Evolutionary conservation across 192 early-diverging fungal genomes (phyloP), one percentile per base, ranked within the genome.

Genomic region (Endogone sp.): DNA sequence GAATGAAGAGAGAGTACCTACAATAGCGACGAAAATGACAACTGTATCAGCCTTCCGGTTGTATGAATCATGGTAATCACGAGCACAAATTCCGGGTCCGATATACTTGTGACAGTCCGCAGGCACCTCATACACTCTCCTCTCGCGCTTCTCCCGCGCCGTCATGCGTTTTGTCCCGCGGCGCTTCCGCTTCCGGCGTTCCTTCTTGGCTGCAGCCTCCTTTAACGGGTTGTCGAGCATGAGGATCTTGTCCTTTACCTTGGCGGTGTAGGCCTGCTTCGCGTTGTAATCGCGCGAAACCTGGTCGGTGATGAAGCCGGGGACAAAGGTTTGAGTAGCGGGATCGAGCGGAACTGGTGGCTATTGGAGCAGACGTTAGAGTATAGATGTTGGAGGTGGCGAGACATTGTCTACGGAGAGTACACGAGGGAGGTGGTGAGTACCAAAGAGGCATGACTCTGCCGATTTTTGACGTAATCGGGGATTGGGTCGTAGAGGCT

Each of bases 71-170:
- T n/a, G n/a, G n/a, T n/a, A n/a, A n/a, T n/a, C n/a, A n/a, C n/a
- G n/a, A n/a, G n/a, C n/a, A n/a, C n/a, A n/a, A n/a, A n/a, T n/a
- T n/a, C n/a, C n/a, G n/a, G n/a, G n/a, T n/a, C n/a, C n/a, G n/a
- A n/a, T n/a, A n/a, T 76, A 82, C 75, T 81, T 77, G 31, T 80
- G 78, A 31, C 75, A 65, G 0, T 84, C 84, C 6, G 80, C 61
- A 13, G 92, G 89, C 31, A 94, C 84, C 3, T 90, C 86, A 66
- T 90, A 89, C 3, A 92, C 72, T 4, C 81, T 79, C 20, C 87
- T 28, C 27, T 70, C 67, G n/a, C 84, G 82, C 57, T 88, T 82
- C 66, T 90, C 81, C 71, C 81, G 91, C 20, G 88, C 80, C 21
- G 85, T 89, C 60, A 95, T 77, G 2, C 67, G 60, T 54, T 89